These are phyloP conservation scores for Agrocybe chaxingu DNA, from an alignment of 768 basidiomycete genomes.

Conservation along the genomic window DNA sequence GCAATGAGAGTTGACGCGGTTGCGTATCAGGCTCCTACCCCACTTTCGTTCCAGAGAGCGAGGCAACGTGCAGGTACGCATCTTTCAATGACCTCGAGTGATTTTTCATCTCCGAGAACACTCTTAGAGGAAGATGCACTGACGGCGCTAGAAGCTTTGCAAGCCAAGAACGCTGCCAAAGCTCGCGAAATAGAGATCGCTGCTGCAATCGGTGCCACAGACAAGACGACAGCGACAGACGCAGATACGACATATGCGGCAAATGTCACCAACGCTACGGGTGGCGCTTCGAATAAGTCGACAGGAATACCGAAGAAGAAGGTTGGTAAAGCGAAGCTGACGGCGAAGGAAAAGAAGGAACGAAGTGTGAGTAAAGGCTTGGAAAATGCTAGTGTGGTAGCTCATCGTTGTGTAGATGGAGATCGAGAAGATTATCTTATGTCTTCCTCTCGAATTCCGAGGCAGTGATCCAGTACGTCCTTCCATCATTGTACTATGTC, in stretches of 20 bases:
- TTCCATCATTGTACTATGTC: not conserved
- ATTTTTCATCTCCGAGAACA: not conserved
- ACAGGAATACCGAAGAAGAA: slow-evolving; percentile 48
- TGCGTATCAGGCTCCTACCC: too few relatives aligned
- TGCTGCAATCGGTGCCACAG: slow-evolving; percentile 23
- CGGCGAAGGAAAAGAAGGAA: slow-evolving; percentile 82
- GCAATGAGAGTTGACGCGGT: too few relatives aligned
- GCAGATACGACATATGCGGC: slow-evolving; percentile 38
- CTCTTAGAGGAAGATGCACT: slow-evolving; percentile 56
- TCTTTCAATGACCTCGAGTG: not conserved
- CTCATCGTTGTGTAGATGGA: slow-evolving; percentile 36
- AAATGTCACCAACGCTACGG: slow-evolving; percentile 35
- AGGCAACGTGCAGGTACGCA: too few relatives aligned
- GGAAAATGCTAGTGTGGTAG: not conserved
- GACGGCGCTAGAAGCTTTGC: slow-evolving; percentile 51
- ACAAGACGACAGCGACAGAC: slow-evolving; percentile 40
- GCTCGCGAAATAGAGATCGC: slow-evolving; percentile 31
- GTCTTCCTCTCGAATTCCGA: slow-evolving; percentile 85
- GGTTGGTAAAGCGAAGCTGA: slow-evolving; percentile 60
- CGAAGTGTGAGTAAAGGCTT: slow-evolving; percentile 48
- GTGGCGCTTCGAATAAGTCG: slow-evolving; percentile 29
- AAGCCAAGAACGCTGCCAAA: slow-evolving; percentile 31
- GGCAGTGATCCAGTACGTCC: slow-evolving; percentile 78
- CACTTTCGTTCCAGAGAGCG: slow-evolving; percentile 17
- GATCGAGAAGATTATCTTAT: slow-evolving; percentile 69